Percentiles rank a stretch among this genome's conserved stretches.
phyloP scores from a whole-genome alignment of 202 grass and related monocot species.

The Dendrocalamus latiflorus region DNA sequence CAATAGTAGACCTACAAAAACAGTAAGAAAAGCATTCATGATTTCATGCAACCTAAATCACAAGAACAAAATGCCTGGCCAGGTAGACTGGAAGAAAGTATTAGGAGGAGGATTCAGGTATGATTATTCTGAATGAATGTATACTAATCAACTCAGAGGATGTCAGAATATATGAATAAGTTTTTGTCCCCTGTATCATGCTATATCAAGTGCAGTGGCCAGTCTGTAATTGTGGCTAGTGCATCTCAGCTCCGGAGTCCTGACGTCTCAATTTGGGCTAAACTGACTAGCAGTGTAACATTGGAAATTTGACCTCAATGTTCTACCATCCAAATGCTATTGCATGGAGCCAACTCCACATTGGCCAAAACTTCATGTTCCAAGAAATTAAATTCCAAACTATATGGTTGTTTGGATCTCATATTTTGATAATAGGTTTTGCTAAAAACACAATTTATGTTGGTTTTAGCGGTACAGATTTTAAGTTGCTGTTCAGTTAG shows the following conservation, averaged over 20 bases:
- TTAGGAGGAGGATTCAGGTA: neutral
- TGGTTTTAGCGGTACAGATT: neutral
- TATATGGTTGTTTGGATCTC: neutral
- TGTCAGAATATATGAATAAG: neutral
- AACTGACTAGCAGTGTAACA: neutral
- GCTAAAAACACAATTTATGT: neutral
- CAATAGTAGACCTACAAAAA: conserved; percentile 74
- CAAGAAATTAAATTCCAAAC: neutral
- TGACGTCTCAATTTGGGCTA: neutral
- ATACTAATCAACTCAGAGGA: neutral
- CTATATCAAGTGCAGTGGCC: neutral
- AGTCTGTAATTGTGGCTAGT: neutral
- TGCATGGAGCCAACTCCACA: neutral
- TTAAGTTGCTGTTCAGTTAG: neutral
- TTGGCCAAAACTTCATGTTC: neutral
- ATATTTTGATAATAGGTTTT: neutral
- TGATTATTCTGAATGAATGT: neutral
- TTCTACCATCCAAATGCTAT: neutral
- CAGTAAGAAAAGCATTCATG: neutral
- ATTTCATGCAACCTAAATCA: neutral
- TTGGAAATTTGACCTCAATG: neutral
- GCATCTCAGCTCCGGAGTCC: neutral
- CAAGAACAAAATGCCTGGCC: neutral
- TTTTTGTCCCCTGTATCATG: neutral
- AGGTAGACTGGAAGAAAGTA: neutral